Evolutionary conservation across 2,329 filamentous ascomycete species (phyloP).

Genomic region (Paecilomyces sp.): DNA sequence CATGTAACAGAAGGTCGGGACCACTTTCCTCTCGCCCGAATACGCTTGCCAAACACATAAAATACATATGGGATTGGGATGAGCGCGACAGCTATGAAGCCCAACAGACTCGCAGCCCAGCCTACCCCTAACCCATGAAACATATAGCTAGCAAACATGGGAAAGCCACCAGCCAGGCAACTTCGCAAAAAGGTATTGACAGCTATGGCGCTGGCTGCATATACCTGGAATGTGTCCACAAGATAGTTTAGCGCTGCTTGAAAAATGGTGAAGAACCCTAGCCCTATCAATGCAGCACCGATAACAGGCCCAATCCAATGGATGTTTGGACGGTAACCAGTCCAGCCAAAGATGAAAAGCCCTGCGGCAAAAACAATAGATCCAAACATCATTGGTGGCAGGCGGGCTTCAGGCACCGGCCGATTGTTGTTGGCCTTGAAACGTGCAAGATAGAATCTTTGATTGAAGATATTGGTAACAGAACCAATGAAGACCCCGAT

Average conservation of each 20-base stretch:
- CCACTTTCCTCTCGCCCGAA: no score
- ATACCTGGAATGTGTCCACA: conserved; percentile 49
- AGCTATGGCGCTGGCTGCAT: conserved; percentile 31
- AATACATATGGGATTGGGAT: no score
- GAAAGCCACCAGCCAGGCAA: conserved; percentile 5
- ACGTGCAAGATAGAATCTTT: conserved; percentile 16
- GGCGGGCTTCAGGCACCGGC: conserved; percentile 25
- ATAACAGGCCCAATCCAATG: conserved; percentile 48
- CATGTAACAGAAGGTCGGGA: no score
- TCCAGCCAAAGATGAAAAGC: conserved; percentile 50
- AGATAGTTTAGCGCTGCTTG: conserved; percentile 70
- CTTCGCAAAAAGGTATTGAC: conserved; percentile 33
- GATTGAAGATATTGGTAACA: conserved; percentile 48
- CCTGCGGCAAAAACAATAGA: conserved; percentile 37
- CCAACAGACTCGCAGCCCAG: no score
- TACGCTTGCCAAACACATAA: no score
- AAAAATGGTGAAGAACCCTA: conserved; percentile 71
- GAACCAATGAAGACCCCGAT: conserved; percentile 53
- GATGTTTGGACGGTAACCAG: conserved; percentile 28
- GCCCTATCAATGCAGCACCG: conserved; percentile 52
- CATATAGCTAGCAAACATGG: conserved; percentile 6
- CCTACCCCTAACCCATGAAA: conserved; percentile 28
- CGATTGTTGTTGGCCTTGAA: conserved; percentile 8
- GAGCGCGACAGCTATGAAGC: no score
- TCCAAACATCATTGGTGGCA: conserved; percentile 43